Conservation (phyloP, 2,329 filamentous ascomycete genomes). For the Fusarium oligoseptatum region DNA sequence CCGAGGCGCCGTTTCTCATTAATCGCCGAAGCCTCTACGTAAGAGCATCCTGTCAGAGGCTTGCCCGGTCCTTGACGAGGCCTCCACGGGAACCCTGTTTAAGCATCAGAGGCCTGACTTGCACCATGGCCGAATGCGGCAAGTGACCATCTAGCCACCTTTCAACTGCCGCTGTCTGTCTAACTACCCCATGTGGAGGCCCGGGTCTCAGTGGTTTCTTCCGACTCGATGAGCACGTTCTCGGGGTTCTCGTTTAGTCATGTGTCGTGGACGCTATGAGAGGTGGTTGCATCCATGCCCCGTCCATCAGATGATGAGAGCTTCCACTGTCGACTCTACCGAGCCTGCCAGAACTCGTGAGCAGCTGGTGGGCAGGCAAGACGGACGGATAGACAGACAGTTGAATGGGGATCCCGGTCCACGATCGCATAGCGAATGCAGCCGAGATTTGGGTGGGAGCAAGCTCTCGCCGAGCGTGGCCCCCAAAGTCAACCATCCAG, state of each 20-base stretch:
- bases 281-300: conserved; percentile 24
- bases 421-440: conserved; percentile 34
- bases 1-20: conserved; percentile 22
- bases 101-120: background rate
- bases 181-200: conserved; percentile 26
- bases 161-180: conserved; percentile 35
- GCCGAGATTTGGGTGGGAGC: conserved; percentile 36
- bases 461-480: conserved; percentile 25
- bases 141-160: conserved; percentile 13
- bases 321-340: conserved; percentile 15
- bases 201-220: conserved; percentile 20
- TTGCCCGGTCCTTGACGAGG: conserved; percentile 15
- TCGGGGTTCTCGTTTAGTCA: conserved; percentile 18
- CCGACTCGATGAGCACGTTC: conserved; percentile 21
- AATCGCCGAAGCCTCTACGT: background rate
- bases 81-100: conserved; percentile 2
- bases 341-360: conserved; percentile 7
- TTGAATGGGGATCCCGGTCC: conserved; percentile 21
- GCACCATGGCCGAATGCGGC: background rate
- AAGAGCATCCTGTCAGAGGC: conserved; percentile 1
- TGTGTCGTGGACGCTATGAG: conserved; percentile 21
- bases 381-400: background rate
- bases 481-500: conserved; percentile 30
- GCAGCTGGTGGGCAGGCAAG: background rate
- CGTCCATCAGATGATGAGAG: conserved; percentile 32